Conservation (phyloP, 306 rosid genomes). For the Quercus suber region DNA sequence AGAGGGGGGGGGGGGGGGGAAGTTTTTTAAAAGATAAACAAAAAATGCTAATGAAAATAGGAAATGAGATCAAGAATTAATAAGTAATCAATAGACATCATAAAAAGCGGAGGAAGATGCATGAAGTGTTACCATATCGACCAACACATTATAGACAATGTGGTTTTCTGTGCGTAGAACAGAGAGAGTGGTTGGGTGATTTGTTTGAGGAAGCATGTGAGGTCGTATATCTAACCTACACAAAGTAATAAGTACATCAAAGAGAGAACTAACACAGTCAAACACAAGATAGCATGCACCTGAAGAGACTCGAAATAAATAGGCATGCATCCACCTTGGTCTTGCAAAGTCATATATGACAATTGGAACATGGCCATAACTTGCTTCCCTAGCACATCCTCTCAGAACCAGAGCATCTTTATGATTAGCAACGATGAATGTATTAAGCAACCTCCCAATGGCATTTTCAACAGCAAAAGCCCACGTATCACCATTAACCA, state of each 20-base stretch:
- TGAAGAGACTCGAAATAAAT: neutral
- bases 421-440: conserved; percentile 87
- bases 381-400: conserved; percentile 72
- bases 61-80: neutral
- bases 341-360: conserved; percentile 82
- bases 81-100: neutral
- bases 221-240: conserved; percentile 66
- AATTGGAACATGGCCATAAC: conserved; percentile 58
- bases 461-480: conserved; percentile 79
- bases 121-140: conserved; percentile 60
- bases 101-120: neutral
- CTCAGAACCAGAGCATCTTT: conserved; percentile 75
- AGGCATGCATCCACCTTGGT: conserved; percentile 52
- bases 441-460: conserved; percentile 78
- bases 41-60: neutral
- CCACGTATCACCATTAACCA: conserved; percentile 71
- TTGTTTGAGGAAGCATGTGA: conserved; percentile 86
- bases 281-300: conserved; percentile 5
- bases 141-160: conserved; percentile 73
- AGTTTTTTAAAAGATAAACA: conserved; percentile 5
- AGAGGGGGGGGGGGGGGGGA: conserved; percentile 4
- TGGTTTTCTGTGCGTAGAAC: conserved; percentile 64
- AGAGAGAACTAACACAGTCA: neutral
- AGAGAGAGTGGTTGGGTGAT: conserved; percentile 68
- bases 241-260: conserved; percentile 27